Evolutionary conservation across 2,329 filamentous ascomycete species (phyloP).

Genomic region (Tolypocladium guangdongense): DNA sequence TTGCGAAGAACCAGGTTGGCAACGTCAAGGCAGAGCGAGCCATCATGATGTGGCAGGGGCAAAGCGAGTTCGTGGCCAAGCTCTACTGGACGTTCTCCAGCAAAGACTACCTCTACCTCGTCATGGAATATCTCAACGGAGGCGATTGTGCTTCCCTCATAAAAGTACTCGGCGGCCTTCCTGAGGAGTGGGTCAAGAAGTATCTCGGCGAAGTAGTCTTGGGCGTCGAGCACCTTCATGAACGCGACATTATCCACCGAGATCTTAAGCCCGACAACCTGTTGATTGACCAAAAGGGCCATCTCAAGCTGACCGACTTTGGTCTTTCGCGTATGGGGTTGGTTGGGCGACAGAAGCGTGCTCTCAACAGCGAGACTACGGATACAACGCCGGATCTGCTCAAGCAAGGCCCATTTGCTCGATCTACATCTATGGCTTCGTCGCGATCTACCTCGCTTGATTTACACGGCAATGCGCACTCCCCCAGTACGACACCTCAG

Average conservation of each 20-base stretch:
- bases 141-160: slow-evolving; percentile 95
- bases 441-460: slow-evolving; percentile 93
- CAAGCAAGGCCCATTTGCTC: slow-evolving; percentile 83
- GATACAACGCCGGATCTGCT: slow-evolving; percentile 88
- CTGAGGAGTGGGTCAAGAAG: slow-evolving; percentile 97
- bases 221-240: slow-evolving; percentile 94
- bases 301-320: slow-evolving; percentile 95
- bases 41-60: slow-evolving; percentile 99
- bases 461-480: slow-evolving; percentile 59
- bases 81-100: slow-evolving; percentile 99
- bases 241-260: slow-evolving; percentile 88
- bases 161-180: slow-evolving; percentile 82
- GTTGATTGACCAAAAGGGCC: slow-evolving; percentile 91
- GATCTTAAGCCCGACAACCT: slow-evolving; percentile 96
- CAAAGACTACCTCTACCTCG: slow-evolving; percentile 96
- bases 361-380: slow-evolving; percentile 62
- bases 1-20: slow-evolving; percentile 97
- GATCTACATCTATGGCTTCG: slow-evolving; percentile 74
- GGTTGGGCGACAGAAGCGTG: slow-evolving; percentile 90
- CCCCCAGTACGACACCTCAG: slow-evolving; percentile 73
- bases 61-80: slow-evolving; percentile 98
- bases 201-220: slow-evolving; percentile 93
- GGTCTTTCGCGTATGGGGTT: slow-evolving; percentile 94
- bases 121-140: slow-evolving; percentile 98
- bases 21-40: slow-evolving; percentile 98